Evolutionary conservation across 768 basidiomycete species (phyloP).

Genomic region (Lactarius vividus): DNA sequence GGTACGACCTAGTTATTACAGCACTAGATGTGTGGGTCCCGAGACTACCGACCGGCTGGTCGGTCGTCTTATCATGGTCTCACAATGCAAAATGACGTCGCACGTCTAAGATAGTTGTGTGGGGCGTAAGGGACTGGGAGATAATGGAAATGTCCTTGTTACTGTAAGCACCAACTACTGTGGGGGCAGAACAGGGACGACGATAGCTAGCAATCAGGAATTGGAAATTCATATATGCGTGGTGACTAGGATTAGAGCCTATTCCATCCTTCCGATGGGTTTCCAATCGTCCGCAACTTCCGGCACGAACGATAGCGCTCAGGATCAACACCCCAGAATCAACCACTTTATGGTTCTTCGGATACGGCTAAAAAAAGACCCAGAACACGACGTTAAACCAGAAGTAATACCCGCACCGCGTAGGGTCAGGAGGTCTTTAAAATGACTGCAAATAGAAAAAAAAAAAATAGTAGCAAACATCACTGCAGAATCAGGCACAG

Average conservation of each 20-base stretch:
- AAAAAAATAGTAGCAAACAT: not conserved
- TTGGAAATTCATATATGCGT: not conserved
- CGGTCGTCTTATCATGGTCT: not conserved
- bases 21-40: too few relatives aligned
- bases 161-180: not conserved
- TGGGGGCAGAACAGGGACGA: not conserved
- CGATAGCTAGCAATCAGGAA: not conserved
- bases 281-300: conserved; percentile 7
- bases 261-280: not conserved
- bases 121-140: not conserved
- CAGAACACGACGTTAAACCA: not conserved
- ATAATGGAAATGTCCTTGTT: not conserved
- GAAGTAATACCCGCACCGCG: not conserved
- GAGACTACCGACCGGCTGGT: too few relatives aligned
- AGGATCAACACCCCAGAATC: not conserved
- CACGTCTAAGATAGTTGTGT: not conserved
- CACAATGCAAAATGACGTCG: not conserved
- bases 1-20: too few relatives aligned
- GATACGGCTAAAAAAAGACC: not conserved
- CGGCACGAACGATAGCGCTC: not conserved
- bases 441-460: not conserved
- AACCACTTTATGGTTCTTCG: not conserved
- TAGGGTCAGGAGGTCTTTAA: not conserved
- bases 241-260: not conserved
- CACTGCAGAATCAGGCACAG: not conserved